Base-by-base conservation (phyloP, 306 rosid species). In the Cucurbita maxima region DNA sequence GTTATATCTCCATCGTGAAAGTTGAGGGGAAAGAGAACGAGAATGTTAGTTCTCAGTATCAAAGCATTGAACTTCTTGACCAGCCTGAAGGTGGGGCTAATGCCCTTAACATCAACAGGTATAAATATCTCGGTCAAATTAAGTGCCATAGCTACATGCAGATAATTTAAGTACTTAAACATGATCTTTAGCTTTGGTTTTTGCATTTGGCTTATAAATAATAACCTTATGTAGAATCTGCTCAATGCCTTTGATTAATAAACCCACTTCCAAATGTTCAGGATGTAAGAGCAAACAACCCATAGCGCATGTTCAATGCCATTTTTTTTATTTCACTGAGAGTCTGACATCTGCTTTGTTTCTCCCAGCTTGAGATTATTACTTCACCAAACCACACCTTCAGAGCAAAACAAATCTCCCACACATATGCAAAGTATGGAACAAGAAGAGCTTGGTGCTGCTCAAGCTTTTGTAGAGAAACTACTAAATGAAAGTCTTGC, bases 71-170 rank as follows among this genome's bases (percentile, higher is more conserved):
- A 76, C 82, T 88, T 71, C 83, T 85, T 84, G 96, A 89, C 82
- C 97, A 89, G 82, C 85, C 88, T 50, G 97, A 89, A 76, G 97
- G 99, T 67, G 99, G 99, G 51, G 97, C 99, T 38, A 94, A 94
- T 36, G 92, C 97, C 71, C 92, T 94, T 57, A 94, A 94, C 81
- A 86, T 91, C 62, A 83, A 87, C 88, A 91, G 99, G 99, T 94
- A 81, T 51, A 64, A 62, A 56, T 73, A 43, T 67, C 37, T 44
- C 38, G 34, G 14, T 30, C 45, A 48, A 8, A 25, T 18, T 48
- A 69, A 25, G 44, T 45, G 56, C 8, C 25, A 3, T 70, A 14
- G 59, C 45, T 50, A 14, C 58, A 70, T 70, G 59, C 74, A 25
- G 43, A 36, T 73, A 48, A 55, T 73, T 12, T 73, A 22, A 48